Conservation (phyloP, 176 grass and related monocot genomes). For the Olyra latifolia region DNA sequence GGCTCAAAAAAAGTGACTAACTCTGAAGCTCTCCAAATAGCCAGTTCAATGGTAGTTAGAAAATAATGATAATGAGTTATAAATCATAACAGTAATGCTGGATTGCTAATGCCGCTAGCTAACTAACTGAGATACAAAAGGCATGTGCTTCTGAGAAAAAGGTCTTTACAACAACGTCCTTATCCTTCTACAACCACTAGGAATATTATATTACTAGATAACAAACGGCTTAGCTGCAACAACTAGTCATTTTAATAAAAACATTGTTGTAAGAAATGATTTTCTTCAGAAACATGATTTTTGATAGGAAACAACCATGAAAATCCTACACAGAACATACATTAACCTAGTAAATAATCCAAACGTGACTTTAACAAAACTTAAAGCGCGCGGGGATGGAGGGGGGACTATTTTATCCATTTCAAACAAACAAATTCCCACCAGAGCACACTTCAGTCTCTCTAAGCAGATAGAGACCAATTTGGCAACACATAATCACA, state of each 20-base stretch:
- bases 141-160: background rate
- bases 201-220: background rate
- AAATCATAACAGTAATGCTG: background rate
- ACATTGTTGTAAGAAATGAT: background rate
- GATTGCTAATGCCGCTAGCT: background rate
- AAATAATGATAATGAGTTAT: background rate
- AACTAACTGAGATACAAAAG: background rate
- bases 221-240: background rate
- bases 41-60: background rate
- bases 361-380: background rate
- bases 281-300: background rate
- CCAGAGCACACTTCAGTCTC: background rate
- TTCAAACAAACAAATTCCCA: background rate
- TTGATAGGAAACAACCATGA: background rate
- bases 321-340: background rate
- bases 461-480: background rate
- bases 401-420: background rate
- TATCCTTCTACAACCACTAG: background rate
- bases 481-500: slow-evolving; percentile 4
- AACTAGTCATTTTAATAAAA: background rate
- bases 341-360: background rate
- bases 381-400: background rate
- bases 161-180: background rate
- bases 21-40: background rate
- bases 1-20: no score